Percentiles rank a stretch among this genome's conserved stretches.
Evolutionary conservation across 2,329 filamentous ascomycete genomes (phyloP).

Genomic region (Trichoderma harzianum): DNA sequence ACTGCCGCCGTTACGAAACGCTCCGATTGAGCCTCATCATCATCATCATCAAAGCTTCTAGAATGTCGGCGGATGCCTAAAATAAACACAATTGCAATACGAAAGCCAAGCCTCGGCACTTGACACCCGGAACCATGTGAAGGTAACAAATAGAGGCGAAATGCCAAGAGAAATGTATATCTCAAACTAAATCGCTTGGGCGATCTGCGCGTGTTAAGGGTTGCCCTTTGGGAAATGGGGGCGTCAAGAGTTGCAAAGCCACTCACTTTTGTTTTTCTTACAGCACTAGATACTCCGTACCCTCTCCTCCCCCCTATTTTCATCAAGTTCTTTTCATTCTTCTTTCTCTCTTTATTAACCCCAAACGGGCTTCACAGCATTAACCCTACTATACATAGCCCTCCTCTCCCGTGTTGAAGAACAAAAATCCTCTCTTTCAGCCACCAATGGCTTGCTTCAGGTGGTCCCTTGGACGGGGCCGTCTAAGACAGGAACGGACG

Average conservation of each 20-base stretch:
- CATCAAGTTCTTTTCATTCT: not conserved
- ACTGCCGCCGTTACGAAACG: not conserved
- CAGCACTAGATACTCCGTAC: not conserved
- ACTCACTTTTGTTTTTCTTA: too few species aligned
- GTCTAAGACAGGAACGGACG: not conserved
- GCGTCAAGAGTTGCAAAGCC: not conserved
- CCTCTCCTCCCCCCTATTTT: not conserved
- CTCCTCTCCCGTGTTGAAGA: not conserved
- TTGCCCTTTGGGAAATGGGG: not conserved
- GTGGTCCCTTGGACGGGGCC: not conserved
- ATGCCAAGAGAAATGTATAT: conserved; percentile 6
- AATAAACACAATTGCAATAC: not conserved
- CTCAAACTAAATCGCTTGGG: conserved; percentile 1
- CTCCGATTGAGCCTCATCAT: not conserved
- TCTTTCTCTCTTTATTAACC: not conserved
- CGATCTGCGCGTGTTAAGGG: not conserved
- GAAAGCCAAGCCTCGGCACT: not conserved
- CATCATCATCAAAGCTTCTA: not conserved
- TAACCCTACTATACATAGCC: not conserved
- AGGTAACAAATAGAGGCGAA: not conserved
- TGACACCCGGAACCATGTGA: not conserved
- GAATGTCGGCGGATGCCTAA: not conserved
- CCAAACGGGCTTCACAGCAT: not conserved
- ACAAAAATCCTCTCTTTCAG: not conserved
- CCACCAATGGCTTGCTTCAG: not conserved